phyloP scores from a whole-genome alignment of 495 filamentous ascomycete genomes.

The Trichoderma reesei region DNA sequence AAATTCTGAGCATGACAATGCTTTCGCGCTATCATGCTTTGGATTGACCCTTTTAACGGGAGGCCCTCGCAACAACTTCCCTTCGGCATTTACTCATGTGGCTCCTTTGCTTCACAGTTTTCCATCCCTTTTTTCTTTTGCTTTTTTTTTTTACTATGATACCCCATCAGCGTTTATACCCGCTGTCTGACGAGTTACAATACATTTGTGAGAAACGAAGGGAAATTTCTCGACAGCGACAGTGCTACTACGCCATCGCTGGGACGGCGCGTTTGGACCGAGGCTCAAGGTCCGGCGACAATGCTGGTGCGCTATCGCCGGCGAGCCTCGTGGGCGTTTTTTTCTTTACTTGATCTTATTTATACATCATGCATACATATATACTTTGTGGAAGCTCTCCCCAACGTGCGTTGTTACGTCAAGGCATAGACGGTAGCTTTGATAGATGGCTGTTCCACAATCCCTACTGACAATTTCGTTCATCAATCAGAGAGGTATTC shows the following conservation, averaged over 20 bases:
- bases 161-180: slow-evolving; percentile 50
- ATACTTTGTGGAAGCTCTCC: background rate
- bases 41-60: no score
- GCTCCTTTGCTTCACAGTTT: background rate
- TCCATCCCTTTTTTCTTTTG: slow-evolving; percentile 2
- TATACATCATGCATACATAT: background rate
- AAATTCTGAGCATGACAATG: slow-evolving; percentile 30
- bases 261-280: slow-evolving; percentile 46
- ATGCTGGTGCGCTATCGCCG: slow-evolving; percentile 46
- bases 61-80: background rate
- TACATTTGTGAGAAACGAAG: slow-evolving; percentile 1
- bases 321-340: slow-evolving; percentile 43
- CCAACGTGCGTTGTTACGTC: background rate
- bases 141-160: slow-evolving; percentile 32
- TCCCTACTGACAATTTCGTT: no score
- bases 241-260: slow-evolving; percentile 51
- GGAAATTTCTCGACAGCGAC: slow-evolving; percentile 42
- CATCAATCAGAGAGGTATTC: no score
- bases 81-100: background rate
- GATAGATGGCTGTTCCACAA: background rate
- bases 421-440: background rate
- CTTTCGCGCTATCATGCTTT: slow-evolving; percentile 30
- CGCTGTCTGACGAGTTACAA: slow-evolving; percentile 28
- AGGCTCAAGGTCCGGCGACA: slow-evolving; percentile 36
- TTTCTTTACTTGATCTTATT: slow-evolving; percentile 15